phyloP scores from a whole-genome alignment of 768 basidiomycete genomes.

The Hortiboletus campestris region DNA sequence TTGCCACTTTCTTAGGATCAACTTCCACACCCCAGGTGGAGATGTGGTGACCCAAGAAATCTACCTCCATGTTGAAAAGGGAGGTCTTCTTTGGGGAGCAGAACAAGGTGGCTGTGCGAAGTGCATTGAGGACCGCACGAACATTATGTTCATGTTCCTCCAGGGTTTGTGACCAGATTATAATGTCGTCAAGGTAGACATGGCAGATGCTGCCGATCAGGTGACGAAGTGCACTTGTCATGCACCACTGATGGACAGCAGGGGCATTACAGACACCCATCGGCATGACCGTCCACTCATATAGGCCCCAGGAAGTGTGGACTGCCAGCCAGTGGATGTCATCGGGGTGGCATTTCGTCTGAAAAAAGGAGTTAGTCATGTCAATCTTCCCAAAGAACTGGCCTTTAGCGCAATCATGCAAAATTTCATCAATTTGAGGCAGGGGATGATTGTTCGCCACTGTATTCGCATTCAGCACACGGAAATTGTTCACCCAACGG shows the following conservation, averaged over 20 bases:
- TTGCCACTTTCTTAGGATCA: background rate
- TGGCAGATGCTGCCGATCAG: constrained; percentile 18
- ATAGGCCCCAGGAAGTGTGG: constrained; percentile 36
- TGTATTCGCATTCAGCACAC: constrained; percentile 22
- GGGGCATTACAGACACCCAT: constrained; percentile 16
- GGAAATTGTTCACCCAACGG: constrained; percentile 31
- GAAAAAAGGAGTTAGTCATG: constrained; percentile 43
- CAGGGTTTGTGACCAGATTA: constrained; percentile 27
- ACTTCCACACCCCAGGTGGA: background rate
- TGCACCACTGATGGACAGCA: constrained; percentile 15
- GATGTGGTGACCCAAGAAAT: background rate
- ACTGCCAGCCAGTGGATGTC: constrained; percentile 37
- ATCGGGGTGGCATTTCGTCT: constrained; percentile 32
- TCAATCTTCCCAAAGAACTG: constrained; percentile 38
- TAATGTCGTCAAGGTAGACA: constrained; percentile 21
- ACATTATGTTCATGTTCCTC: constrained; percentile 30
- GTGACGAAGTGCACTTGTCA: constrained; percentile 10
- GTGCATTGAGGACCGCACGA: constrained; percentile 25
- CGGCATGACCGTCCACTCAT: constrained; percentile 33
- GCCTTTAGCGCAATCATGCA: constrained; percentile 28
- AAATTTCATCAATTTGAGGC: constrained; percentile 18
- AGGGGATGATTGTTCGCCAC: constrained; percentile 18
- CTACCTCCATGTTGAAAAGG: background rate
- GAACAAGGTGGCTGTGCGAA: constrained; percentile 4
- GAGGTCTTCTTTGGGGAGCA: background rate